These are phyloP conservation scores for Xylaria cubensis DNA, from an alignment of 495 filamentous ascomycete species.

Conservation along the genomic window DNA sequence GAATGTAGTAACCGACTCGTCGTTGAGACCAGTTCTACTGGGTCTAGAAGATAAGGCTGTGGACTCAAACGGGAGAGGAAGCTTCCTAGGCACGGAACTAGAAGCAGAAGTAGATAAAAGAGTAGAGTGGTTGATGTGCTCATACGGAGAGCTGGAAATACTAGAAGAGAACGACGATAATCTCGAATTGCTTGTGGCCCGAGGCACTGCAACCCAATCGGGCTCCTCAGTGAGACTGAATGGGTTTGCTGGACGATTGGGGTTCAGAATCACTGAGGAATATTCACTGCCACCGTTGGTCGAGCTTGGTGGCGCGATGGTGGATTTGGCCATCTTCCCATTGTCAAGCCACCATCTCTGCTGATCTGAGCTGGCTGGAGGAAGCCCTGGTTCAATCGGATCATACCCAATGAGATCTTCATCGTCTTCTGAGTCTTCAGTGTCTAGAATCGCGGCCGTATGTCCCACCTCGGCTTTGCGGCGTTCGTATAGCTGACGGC, in stretches of 20 bases:
- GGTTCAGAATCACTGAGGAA: constrained; percentile 67
- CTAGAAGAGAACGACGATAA: constrained; percentile 50
- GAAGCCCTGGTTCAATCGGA: constrained; percentile 78
- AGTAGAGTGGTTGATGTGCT: constrained; percentile 54
- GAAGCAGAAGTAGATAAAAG: constrained; percentile 50
- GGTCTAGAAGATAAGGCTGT: constrained; percentile 49
- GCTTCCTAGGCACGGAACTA: constrained; percentile 51
- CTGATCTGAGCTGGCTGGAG: constrained; percentile 87
- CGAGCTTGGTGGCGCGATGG: constrained; percentile 65
- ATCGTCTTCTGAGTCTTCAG: constrained; percentile 67
- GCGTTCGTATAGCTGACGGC: constrained; percentile 72
- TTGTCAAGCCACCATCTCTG: constrained; percentile 96
- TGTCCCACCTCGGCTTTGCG: constrained; percentile 65
- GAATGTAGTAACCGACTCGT: constrained; percentile 39
- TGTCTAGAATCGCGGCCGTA: constrained; percentile 50
- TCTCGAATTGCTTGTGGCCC: constrained; percentile 48
- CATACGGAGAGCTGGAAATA: constrained; percentile 54
- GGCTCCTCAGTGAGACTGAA: constrained; percentile 71
- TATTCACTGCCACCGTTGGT: constrained; percentile 42
- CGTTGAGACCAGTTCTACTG: constrained; percentile 44
- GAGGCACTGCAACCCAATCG: constrained; percentile 76
- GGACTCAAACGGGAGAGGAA: constrained; percentile 62
- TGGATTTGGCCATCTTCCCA: constrained; percentile 77
- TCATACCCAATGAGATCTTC: constrained; percentile 78
- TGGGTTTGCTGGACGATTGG: constrained; percentile 78